Evolutionary conservation across 2,329 filamentous ascomycete genomes (phyloP).

Genomic region (Penicillium vulpinum): DNA sequence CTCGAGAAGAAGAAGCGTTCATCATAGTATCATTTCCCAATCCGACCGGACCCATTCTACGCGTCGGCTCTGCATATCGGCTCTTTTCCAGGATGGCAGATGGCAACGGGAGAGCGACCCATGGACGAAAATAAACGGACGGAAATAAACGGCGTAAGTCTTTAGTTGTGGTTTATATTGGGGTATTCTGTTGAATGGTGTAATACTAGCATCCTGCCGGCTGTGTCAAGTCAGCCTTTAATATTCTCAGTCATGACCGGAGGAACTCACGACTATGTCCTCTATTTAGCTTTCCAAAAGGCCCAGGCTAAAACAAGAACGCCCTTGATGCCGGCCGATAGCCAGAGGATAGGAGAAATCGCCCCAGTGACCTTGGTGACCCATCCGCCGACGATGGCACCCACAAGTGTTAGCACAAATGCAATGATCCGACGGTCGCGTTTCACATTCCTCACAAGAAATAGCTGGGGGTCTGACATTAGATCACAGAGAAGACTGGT

Average conservation of each 20-base stretch:
- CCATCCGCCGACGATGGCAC: conserved; percentile 32
- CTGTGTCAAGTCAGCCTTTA: too few relatives aligned
- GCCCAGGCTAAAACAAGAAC: conserved; percentile 21
- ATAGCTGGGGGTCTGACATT: conserved; percentile 31
- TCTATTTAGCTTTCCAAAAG: conserved; percentile 20
- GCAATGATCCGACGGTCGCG: conserved; percentile 30
- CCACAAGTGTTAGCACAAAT: conserved; percentile 27
- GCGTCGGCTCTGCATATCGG: too few relatives aligned
- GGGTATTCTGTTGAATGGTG: neutral
- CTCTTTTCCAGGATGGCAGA: neutral
- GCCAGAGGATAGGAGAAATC: conserved; percentile 27
- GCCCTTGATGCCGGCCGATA: conserved; percentile 28
- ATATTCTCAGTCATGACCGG: too few relatives aligned
- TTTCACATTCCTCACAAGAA: conserved; percentile 29
- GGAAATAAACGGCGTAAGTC: neutral
- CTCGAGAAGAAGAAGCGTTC: neutral
- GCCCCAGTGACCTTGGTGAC: conserved; percentile 28
- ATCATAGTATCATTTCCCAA: neutral
- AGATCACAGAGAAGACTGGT: conserved; percentile 30
- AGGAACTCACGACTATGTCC: neutral
- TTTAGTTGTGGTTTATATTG: neutral
- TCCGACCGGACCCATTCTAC: neutral
- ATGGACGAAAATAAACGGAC: too few relatives aligned
- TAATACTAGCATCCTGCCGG: neutral
- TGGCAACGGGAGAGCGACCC: neutral